Percentiles rank a stretch among this genome's conserved stretches.
These are phyloP conservation scores for Vitis hybrid DNA, from an alignment of 177 flowering plant species.

Conservation along the genomic window DNA sequence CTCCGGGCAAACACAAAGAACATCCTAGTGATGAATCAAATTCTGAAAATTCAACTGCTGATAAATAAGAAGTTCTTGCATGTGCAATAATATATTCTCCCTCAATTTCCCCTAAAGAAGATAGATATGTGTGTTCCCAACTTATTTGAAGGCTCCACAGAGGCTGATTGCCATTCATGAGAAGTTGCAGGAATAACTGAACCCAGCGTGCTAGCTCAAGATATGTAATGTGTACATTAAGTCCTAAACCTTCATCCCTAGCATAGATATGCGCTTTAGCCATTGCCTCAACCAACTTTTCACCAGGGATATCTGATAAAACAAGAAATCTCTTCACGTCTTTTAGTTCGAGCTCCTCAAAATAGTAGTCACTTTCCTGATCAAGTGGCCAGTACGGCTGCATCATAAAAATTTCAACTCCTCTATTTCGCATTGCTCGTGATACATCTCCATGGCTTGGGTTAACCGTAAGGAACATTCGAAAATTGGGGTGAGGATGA, in stretches of 20 bases:
- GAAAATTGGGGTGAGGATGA: slow-evolving; percentile 77
- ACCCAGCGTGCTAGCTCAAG: slow-evolving; percentile 92
- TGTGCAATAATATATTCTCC: slow-evolving; percentile 50
- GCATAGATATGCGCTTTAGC: slow-evolving; percentile 75
- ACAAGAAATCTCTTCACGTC: slow-evolving; percentile 72
- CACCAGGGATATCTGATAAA: slow-evolving; percentile 63
- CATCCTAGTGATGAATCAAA: slow-evolving; percentile 19
- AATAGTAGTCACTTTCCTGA: slow-evolving; percentile 16
- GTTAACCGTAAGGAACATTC: slow-evolving; percentile 92
- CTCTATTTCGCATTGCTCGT: slow-evolving; percentile 98
- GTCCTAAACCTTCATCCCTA: slow-evolving; percentile 41
- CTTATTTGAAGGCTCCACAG: slow-evolving; percentile 80
- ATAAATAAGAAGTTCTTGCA: slow-evolving; percentile 41
- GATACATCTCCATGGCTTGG: slow-evolving; percentile 92
- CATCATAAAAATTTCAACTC: slow-evolving; percentile 89
- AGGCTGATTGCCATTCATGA: slow-evolving; percentile 62
- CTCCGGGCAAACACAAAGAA: slow-evolving; percentile 74
- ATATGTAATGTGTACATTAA: slow-evolving; percentile 51
- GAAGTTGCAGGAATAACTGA: slow-evolving; percentile 76
- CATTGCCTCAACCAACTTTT: slow-evolving; percentile 68
- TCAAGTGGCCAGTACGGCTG: slow-evolving; percentile 60
- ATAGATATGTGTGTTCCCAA: slow-evolving; percentile 91
- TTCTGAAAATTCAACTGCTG: slow-evolving; percentile 21
- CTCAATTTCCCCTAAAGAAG: slow-evolving; percentile 69
- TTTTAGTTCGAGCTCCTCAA: slow-evolving; percentile 36